phyloP scores from a whole-genome alignment of 2,329 filamentous ascomycete genomes.

The Hyphodiscus sp. region DNA sequence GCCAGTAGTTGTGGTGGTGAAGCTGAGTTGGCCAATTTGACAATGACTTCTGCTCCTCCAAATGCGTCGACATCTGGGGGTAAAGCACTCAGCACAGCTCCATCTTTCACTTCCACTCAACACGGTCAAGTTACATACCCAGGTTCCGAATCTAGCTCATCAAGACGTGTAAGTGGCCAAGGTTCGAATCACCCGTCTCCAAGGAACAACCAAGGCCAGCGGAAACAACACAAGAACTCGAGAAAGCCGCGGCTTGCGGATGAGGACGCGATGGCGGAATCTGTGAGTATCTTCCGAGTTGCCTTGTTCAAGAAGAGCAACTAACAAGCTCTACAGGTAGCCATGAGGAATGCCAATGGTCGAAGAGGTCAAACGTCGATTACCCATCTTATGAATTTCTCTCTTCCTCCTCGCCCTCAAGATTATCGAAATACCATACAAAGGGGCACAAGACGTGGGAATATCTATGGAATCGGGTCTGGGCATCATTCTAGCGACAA shows the following conservation, averaged over 20 bases:
- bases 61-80: constrained; percentile 26
- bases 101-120: constrained; percentile 24
- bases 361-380: constrained; percentile 94
- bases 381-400: constrained; percentile 92
- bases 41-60: constrained; percentile 28
- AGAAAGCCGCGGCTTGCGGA: constrained; percentile 67
- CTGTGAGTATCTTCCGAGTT: constrained; percentile 42
- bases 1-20: background rate
- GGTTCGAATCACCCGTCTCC: constrained; percentile 38
- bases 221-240: constrained; percentile 79
- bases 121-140: constrained; percentile 23
- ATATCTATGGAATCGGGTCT: constrained; percentile 78
- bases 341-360: constrained; percentile 58
- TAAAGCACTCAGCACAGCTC: constrained; percentile 27
- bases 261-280: constrained; percentile 84
- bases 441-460: constrained; percentile 53
- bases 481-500: constrained; percentile 90
- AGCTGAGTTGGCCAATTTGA: constrained; percentile 6
- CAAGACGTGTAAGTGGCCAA: constrained; percentile 21
- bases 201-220: constrained; percentile 68
- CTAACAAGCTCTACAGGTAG: constrained; percentile 16
- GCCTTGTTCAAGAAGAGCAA: constrained; percentile 1
- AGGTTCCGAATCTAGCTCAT: constrained; percentile 23
- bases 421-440: constrained; percentile 43
- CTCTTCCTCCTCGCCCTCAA: constrained; percentile 67